phyloP scores from a whole-genome alignment of 1,284 basidiomycete genomes.

The Moesziomyces aphidis region DNA sequence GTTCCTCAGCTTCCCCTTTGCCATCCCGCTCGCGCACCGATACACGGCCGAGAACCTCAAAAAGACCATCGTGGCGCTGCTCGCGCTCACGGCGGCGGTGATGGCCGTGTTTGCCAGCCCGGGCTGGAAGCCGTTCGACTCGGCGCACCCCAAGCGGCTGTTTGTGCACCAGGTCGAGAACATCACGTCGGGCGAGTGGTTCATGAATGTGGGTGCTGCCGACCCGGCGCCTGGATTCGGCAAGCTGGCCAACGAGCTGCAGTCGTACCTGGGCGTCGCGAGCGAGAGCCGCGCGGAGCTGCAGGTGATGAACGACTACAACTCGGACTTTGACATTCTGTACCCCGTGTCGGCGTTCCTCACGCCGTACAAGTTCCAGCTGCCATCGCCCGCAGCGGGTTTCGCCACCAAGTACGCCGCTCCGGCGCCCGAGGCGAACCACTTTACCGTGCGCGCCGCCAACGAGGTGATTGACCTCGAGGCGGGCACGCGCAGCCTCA shows the following conservation, averaged over 20 bases:
- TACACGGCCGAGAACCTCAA: slow-evolving; percentile 71
- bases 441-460: slow-evolving; percentile 75
- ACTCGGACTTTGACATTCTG: slow-evolving; percentile 71
- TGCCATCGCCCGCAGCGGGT: slow-evolving; percentile 70
- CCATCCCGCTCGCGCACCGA: slow-evolving; percentile 78
- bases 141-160: slow-evolving; percentile 86
- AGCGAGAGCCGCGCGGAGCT: slow-evolving; percentile 58
- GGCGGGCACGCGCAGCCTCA: slow-evolving; percentile 78
- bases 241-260: slow-evolving; percentile 75
- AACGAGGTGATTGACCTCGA: slow-evolving; percentile 74
- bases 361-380: slow-evolving; percentile 79
- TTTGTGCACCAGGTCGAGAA: slow-evolving; percentile 90
- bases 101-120: slow-evolving; percentile 74
- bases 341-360: slow-evolving; percentile 80
- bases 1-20: slow-evolving; percentile 74
- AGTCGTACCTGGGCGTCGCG: slow-evolving; percentile 73
- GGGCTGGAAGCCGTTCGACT: slow-evolving; percentile 78
- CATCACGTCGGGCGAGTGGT: slow-evolving; percentile 76
- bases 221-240: slow-evolving; percentile 84
- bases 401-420: slow-evolving; percentile 34
- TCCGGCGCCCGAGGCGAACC: slow-evolving; percentile 26
- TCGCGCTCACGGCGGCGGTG: slow-evolving; percentile 71
- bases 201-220: slow-evolving; percentile 84
- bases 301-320: slow-evolving; percentile 64
- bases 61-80: slow-evolving; percentile 71